These are phyloP conservation scores for Fusarium algeriense DNA, from an alignment of 2,329 filamentous ascomycete genomes.

Conservation along the genomic window DNA sequence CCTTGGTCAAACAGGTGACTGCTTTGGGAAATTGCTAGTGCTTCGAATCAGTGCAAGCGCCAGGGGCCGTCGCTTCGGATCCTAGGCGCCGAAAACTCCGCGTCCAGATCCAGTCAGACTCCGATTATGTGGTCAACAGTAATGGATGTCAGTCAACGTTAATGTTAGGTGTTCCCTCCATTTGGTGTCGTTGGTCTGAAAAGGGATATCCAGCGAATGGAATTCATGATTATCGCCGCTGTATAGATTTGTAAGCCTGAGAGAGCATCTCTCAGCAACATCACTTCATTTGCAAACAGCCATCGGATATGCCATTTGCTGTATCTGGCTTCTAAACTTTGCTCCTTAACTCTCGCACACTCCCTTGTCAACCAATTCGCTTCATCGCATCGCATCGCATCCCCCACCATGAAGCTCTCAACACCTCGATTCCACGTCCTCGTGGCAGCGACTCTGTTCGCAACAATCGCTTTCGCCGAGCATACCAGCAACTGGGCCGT, in stretches of 20 bases:
- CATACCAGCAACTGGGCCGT: conserved; percentile 99
- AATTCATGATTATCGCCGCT: conserved; percentile 35
- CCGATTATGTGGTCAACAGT: conserved; percentile 6
- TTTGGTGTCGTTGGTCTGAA: conserved; percentile 39
- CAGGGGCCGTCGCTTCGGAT: conserved; percentile 36
- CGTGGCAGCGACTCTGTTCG: conserved; percentile 61
- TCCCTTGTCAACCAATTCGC: conserved; percentile 20
- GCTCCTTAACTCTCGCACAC: conserved; percentile 15
- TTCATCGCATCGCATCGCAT: conserved; percentile 8
- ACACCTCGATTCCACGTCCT: conserved; percentile 61
- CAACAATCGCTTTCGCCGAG: conserved; percentile 67
- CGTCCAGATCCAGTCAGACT: conserved; percentile 15
- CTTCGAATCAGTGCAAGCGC: conserved; percentile 36
- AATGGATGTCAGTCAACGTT: background rate
- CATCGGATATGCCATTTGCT: conserved; percentile 34
- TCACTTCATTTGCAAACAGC: conserved; percentile 22
- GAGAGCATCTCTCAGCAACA: conserved; percentile 31
- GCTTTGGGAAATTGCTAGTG: conserved; percentile 41
- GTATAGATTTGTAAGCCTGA: conserved; percentile 45
- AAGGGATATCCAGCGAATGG: conserved; percentile 28
- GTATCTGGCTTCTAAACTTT: conserved; percentile 25
- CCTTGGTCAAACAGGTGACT: conserved; percentile 2
- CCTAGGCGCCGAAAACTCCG: conserved; percentile 40
- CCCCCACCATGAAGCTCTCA: conserved; percentile 63
- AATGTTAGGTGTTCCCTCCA: conserved; percentile 33